A percentile compares a stretch with the other conserved stretches of the same genome.
Evolutionary conservation across 345 rosid species (phyloP).

Genomic region (Nephelium lappaceum): DNA sequence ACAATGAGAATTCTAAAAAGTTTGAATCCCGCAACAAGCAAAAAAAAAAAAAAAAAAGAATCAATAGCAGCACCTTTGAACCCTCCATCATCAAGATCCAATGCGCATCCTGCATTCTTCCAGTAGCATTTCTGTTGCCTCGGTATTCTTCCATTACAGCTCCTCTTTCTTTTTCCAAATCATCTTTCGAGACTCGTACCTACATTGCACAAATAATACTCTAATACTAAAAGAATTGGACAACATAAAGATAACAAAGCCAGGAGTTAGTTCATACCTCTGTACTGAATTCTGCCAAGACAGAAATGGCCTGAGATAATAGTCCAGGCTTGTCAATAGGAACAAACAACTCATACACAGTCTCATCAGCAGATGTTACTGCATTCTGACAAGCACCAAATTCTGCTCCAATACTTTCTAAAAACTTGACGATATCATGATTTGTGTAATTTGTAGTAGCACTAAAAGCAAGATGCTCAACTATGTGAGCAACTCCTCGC

Average conservation of each 20-base stretch:
- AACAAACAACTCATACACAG: constrained; percentile 84
- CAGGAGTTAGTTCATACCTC: constrained; percentile 51
- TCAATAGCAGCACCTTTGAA: constrained; percentile 61
- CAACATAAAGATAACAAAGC: neutral
- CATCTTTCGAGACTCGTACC: constrained; percentile 85
- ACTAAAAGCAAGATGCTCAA: constrained; percentile 95
- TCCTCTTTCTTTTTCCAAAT: constrained; percentile 91
- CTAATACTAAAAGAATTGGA: constrained; percentile 1
- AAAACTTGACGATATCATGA: constrained; percentile 88
- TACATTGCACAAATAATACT: constrained; percentile 25
- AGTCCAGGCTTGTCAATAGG: constrained; percentile 84
- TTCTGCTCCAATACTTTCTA: constrained; percentile 94
- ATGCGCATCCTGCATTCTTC: constrained; percentile 89
- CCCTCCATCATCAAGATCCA: constrained; percentile 92
- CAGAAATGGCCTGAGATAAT: constrained; percentile 79
- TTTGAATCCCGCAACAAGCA: neutral
- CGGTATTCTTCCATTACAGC: constrained; percentile 95
- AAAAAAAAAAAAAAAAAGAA: neutral
- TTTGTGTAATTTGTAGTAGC: constrained; percentile 80
- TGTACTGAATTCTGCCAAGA: constrained; percentile 85
- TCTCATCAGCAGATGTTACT: constrained; percentile 85
- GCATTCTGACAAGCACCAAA: constrained; percentile 98
- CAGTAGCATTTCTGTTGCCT: constrained; percentile 79
- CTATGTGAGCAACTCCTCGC: constrained; percentile 94
- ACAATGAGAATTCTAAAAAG: neutral